A percentile compares a stretch with the other conserved stretches of the same genome.
Evolutionary conservation across 352 stramenopile species (phyloP).

Genomic region (Phytophthora podocarpi): DNA sequence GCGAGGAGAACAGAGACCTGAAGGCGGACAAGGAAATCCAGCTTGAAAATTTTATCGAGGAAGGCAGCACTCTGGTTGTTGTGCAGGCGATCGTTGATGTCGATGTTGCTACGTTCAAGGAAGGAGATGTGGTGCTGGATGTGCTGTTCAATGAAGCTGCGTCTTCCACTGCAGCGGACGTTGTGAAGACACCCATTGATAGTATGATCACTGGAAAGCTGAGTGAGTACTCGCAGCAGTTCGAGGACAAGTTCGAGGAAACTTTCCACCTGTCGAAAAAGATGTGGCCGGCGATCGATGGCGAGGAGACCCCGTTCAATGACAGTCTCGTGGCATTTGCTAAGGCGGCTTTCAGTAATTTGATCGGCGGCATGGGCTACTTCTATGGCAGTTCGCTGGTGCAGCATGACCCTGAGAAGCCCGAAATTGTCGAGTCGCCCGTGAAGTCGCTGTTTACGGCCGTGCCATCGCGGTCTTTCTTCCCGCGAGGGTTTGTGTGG

Average conservation of each 20-base stretch:
- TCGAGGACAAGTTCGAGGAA: slow-evolving; percentile 63
- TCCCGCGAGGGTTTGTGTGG: slow-evolving; percentile 94
- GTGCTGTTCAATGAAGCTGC: slow-evolving; percentile 64
- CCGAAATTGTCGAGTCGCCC: slow-evolving; percentile 43
- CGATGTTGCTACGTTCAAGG: slow-evolving; percentile 38
- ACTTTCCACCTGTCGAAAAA: slow-evolving; percentile 57
- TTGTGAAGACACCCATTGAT: slow-evolving; percentile 28
- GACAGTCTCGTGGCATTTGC: slow-evolving; percentile 71
- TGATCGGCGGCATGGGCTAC: slow-evolving; percentile 90
- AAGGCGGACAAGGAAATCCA: slow-evolving; percentile 52
- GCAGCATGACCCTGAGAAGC: slow-evolving; percentile 54
- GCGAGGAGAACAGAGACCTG: slow-evolving; percentile 15
- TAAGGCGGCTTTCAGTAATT: slow-evolving; percentile 88
- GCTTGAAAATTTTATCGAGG: slow-evolving; percentile 73
- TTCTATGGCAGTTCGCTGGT: slow-evolving; percentile 90
- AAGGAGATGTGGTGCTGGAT: slow-evolving; percentile 64
- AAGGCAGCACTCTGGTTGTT: slow-evolving; percentile 68
- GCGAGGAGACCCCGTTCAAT: slow-evolving; percentile 43
- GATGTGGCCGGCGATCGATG: slow-evolving; percentile 19
- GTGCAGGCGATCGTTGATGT: slow-evolving; percentile 70
- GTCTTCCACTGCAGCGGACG: slow-evolving; percentile 7
- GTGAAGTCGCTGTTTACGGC: slow-evolving; percentile 82
- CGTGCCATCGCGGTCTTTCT: slow-evolving; percentile 93
- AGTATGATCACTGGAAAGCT: slow-evolving; percentile 25
- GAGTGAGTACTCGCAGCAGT: slow-evolving; percentile 36